Evolutionary conservation across 2,329 filamentous ascomycete genomes (phyloP).

Genomic region (Colletotrichum neosansevieriae): DNA sequence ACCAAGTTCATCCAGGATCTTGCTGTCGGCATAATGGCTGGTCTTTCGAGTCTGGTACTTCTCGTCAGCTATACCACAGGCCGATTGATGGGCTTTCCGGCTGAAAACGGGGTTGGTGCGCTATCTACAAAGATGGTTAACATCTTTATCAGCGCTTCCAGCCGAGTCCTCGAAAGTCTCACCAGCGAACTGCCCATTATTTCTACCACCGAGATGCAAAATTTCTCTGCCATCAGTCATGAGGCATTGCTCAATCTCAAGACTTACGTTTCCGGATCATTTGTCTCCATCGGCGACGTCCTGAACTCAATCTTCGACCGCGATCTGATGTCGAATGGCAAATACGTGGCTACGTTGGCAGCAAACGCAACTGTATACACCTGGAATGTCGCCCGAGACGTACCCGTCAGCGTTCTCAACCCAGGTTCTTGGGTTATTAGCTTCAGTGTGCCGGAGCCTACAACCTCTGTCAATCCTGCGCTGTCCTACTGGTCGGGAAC

Average conservation of each 20-base stretch:
- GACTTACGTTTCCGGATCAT: conserved; percentile 57
- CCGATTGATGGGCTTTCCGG: conserved; percentile 40
- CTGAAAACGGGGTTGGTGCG: conserved; percentile 25
- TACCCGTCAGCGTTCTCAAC: conserved; percentile 55
- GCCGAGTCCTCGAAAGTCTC: conserved; percentile 63
- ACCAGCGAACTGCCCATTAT: conserved; percentile 64
- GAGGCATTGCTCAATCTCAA: conserved; percentile 74
- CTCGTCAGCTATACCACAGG: conserved; percentile 34
- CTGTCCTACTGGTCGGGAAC: conserved; percentile 76
- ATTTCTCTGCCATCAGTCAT: conserved; percentile 82
- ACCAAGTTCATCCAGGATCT: conserved; percentile 86
- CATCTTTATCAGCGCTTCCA: conserved; percentile 56
- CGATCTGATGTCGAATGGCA: conserved; percentile 52
- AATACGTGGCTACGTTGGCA: conserved; percentile 40
- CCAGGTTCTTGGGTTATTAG: conserved; percentile 71
- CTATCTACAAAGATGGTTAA: conserved; percentile 52
- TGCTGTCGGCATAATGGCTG: conserved; percentile 71
- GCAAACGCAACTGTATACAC: conserved; percentile 41
- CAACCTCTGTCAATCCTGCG: conserved; percentile 62
- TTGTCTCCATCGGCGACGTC: conserved; percentile 53
- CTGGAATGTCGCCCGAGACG: conserved; percentile 45
- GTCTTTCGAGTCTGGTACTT: conserved; percentile 27
- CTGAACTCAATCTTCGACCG: conserved; percentile 60
- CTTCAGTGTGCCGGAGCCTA: conserved; percentile 58
- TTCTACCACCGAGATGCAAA: conserved; percentile 73